phyloP scores from a whole-genome alignment of 2,329 filamentous ascomycete species.

The Alternaria angustiovoidea region DNA sequence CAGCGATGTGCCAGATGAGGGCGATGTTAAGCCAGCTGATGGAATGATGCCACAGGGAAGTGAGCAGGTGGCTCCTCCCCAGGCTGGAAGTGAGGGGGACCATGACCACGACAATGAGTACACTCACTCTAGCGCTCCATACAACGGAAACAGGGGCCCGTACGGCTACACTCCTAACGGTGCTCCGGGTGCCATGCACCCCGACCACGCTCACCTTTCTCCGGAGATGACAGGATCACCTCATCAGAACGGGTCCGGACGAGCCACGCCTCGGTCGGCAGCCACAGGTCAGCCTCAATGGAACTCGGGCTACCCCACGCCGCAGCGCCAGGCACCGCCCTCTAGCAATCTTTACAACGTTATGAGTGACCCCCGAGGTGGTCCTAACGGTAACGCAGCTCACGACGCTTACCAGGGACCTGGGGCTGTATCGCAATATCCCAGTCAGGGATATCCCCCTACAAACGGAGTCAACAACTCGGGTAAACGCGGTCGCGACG shows the following conservation, averaged over 20 bases:
- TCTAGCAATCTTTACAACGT: constrained; percentile 89
- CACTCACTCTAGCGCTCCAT: constrained; percentile 77
- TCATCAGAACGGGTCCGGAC: constrained; percentile 81
- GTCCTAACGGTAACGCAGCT: constrained; percentile 69
- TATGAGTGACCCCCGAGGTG: constrained; percentile 79
- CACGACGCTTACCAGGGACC: constrained; percentile 76
- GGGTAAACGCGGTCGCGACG: constrained; percentile 70
- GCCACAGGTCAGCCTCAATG: constrained; percentile 78
- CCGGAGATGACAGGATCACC: constrained; percentile 86
- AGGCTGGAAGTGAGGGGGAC: constrained; percentile 73
- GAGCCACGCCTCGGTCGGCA: constrained; percentile 84
- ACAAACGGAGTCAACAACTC: constrained; percentile 69
- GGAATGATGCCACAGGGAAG: constrained; percentile 61
- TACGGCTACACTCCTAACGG: constrained; percentile 79
- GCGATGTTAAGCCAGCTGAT: constrained; percentile 69
- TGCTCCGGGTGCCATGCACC: constrained; percentile 70
- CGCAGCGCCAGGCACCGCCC: constrained; percentile 72
- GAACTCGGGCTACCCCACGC: constrained; percentile 75
- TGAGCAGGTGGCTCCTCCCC: constrained; percentile 62
- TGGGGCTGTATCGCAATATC: constrained; percentile 66
- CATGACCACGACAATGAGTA: constrained; percentile 84
- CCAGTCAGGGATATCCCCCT: constrained; percentile 63
- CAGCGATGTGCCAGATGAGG: constrained; percentile 67
- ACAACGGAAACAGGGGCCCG: constrained; percentile 74
- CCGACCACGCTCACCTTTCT: constrained; percentile 78